phyloP scores from a whole-genome alignment of 2,329 filamentous ascomycete genomes.

The Raffaelea arxii region DNA sequence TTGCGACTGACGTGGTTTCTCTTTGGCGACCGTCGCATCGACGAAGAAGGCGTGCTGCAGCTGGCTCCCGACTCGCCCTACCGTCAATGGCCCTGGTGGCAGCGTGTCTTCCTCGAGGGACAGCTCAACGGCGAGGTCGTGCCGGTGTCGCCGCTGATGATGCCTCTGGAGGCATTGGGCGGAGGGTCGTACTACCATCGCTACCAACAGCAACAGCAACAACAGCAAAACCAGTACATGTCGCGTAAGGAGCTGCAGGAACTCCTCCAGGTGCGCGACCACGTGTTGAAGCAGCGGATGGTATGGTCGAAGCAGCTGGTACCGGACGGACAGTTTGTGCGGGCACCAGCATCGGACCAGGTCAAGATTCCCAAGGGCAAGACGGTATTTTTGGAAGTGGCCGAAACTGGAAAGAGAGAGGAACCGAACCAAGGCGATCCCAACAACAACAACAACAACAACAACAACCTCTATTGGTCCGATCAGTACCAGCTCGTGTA shows the following conservation, averaged over 20 bases:
- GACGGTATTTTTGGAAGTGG: conserved; percentile 70
- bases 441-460: conserved; percentile 47
- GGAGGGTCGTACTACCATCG: conserved; percentile 33
- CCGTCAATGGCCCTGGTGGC: conserved; percentile 26
- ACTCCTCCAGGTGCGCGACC: conserved; percentile 16
- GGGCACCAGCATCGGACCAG: conserved; percentile 89
- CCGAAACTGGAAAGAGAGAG: no score
- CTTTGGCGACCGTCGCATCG: conserved; percentile 69
- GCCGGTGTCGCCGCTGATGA: conserved; percentile 49
- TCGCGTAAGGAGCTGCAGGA: conserved; percentile 24
- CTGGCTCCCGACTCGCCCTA: conserved; percentile 27
- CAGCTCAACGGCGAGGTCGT: conserved; percentile 31
- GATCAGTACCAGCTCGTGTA: conserved; percentile 63
- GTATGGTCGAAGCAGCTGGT: conserved; percentile 45
- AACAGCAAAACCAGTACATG: no score
- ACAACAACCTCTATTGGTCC: conserved; percentile 41
- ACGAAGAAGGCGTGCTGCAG: conserved; percentile 68
- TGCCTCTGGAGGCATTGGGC: conserved; percentile 31
- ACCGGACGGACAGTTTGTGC: conserved; percentile 72
- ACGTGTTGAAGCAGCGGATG: conserved; percentile 31
- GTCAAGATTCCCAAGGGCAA: conserved; percentile 84
- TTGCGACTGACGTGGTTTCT: conserved; percentile 86
- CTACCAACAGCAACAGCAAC: no score
- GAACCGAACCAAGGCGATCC: no score
- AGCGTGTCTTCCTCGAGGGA: conserved; percentile 33